Base-by-base conservation (phyloP, 2,329 filamentous ascomycete genomes). In the Tolypocladium tropicale region DNA sequence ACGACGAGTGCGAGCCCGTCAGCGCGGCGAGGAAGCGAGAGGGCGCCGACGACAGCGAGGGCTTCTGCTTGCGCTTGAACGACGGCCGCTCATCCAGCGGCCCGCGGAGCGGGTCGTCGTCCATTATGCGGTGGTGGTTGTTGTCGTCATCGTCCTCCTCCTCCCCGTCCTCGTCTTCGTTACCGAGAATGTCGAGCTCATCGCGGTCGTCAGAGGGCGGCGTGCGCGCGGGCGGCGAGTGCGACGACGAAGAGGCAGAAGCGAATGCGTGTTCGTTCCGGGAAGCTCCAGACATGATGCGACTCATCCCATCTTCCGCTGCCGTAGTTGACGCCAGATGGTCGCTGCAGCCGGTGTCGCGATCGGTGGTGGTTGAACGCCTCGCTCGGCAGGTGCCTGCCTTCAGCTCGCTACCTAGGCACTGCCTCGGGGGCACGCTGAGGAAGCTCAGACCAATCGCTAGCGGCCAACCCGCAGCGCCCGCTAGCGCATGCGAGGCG, bases 51-150 rank as follows among this genome's bases (percentile, higher is more conserved):
- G 77, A 72, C 54, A 74, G 66, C 32, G 72, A 72, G 48, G 75
- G 72, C 58, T 78, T 86, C 62, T 82, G 79, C 60, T 82, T 86
- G 65, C 87, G 84, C 74, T 89, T 90, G 74, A 90, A 90, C 36
- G 86, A 87, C 54, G 88, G 72, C 32, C 78, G 75, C 52, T 80
- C 75, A 55, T 73, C 70, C 36, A 80, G 65, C 48, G 76, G 72
- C 53, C 74, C 71, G 55, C 75, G 73, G 57, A 85, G 70, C 23
- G 83, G 81, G 66, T 86, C 83, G 52, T 82, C 76, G 48, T 72
- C 74, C 54, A 86, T 73, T 37, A 82, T 60, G 53, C 70, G 46
- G 25, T 4, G 39, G 53, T 70, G 25, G 46, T 11, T 18, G 18
- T 21, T 11, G 28, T 62, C 58, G 54, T 64, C 64, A 57, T 56